Conservation (phyloP, 768 basidiomycete species). For the Tricholoma sp. region DNA sequence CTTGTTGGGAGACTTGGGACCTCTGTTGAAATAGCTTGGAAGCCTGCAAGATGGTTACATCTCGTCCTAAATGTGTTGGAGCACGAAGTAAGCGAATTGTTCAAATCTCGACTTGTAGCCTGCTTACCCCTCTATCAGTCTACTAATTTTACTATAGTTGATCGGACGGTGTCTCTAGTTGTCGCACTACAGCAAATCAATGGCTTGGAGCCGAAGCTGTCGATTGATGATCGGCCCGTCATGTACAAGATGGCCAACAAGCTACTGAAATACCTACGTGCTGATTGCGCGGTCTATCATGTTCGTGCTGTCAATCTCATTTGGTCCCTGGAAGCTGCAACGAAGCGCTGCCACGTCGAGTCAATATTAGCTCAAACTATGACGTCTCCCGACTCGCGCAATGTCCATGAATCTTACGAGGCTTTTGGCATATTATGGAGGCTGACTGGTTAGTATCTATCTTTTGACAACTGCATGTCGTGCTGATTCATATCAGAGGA, state of each 20-base stretch:
- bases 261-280: slow-evolving; percentile 70
- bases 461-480: not conserved
- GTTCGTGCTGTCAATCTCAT: slow-evolving; percentile 75
- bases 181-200: slow-evolving; percentile 50
- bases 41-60: slow-evolving; percentile 60
- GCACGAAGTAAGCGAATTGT: slow-evolving; percentile 40
- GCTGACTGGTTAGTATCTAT: slow-evolving; percentile 56
- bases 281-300: slow-evolving; percentile 68
- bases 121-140: slow-evolving; percentile 30
- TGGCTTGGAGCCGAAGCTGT: slow-evolving; percentile 46
- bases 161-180: slow-evolving; percentile 53
- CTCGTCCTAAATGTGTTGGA: slow-evolving; percentile 49
- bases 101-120: slow-evolving; percentile 7
- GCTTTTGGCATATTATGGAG: slow-evolving; percentile 94
- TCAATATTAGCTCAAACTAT: slow-evolving; percentile 74
- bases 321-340: slow-evolving; percentile 68
- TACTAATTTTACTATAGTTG: slow-evolving; percentile 62
- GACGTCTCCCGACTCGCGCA: slow-evolving; percentile 43
- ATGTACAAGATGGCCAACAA: slow-evolving; percentile 61
- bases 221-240: slow-evolving; percentile 48
- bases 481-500: slow-evolving; percentile 54
- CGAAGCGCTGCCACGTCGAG: slow-evolving; percentile 62
- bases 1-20: slow-evolving; percentile 42
- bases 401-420: slow-evolving; percentile 61
- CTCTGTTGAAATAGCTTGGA: slow-evolving; percentile 45